phyloP scores from a whole-genome alignment of 257 asterid genomes.

The Jacaranda copaia region DNA sequence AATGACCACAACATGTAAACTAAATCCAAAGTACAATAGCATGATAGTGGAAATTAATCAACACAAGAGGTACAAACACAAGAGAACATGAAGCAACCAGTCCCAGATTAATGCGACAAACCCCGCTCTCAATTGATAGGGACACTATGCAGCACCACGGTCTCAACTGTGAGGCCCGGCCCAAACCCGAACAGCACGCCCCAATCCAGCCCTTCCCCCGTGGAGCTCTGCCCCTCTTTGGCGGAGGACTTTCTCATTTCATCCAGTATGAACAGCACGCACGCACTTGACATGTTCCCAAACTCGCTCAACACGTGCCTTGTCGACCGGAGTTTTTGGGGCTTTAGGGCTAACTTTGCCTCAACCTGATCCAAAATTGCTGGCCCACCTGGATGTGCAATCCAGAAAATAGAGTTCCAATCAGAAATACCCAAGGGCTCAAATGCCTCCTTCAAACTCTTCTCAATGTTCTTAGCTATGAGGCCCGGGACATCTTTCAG shows the following conservation, averaged over 20 bases:
- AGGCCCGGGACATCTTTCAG: constrained; percentile 60
- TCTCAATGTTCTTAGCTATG: constrained; percentile 57
- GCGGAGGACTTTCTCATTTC: constrained; percentile 74
- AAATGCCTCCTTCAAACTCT: constrained; percentile 60
- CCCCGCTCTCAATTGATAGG: constrained; percentile 26
- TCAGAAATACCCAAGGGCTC: constrained; percentile 59
- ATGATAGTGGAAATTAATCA: no score
- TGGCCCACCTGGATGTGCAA: constrained; percentile 81
- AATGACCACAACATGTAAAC: no score
- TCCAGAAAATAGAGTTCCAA: constrained; percentile 78
- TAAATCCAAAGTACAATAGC: no score
- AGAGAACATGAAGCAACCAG: no score
- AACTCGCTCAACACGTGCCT: constrained; percentile 68
- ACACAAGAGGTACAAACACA: no score
- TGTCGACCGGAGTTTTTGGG: constrained; percentile 56
- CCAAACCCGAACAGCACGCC: constrained; percentile 81
- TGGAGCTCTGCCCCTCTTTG: constrained; percentile 58
- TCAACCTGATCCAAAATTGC: constrained; percentile 76
- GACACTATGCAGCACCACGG: constrained; percentile 69
- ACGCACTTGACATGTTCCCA: constrained; percentile 75
- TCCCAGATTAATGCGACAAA: background rate
- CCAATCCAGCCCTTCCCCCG: constrained; percentile 82
- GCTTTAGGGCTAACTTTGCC: constrained; percentile 49
- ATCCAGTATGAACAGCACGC: constrained; percentile 67
- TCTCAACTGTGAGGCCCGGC: constrained; percentile 81